Percentiles rank a stretch among this genome's conserved stretches.
phyloP scores from a whole-genome alignment of 2,329 filamentous ascomycete species.

The Alternaria hordeiaustralica region DNA sequence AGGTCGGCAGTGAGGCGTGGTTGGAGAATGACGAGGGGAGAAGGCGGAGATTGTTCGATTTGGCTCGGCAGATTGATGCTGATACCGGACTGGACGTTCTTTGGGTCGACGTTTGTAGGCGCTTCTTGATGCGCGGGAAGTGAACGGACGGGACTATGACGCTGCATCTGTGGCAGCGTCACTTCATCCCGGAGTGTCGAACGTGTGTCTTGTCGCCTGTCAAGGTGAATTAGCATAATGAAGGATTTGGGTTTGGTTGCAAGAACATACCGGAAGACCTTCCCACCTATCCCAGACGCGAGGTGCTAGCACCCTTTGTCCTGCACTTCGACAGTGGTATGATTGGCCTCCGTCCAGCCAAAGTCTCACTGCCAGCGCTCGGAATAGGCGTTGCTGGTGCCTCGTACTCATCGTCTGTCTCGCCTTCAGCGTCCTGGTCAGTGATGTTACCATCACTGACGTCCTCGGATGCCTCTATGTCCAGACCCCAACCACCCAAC shows the following conservation, averaged over 20 bases:
- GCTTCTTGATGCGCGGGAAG: slow-evolving; percentile 26
- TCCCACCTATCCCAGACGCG: neutral
- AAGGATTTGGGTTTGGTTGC: neutral
- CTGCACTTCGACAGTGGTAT: neutral
- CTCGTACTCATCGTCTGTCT: neutral
- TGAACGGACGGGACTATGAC: slow-evolving; percentile 54
- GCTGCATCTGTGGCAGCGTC: neutral
- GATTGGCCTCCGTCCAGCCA: neutral
- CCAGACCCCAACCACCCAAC: neutral
- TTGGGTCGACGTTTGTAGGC: slow-evolving; percentile 21
- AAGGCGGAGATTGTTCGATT: slow-evolving; percentile 13
- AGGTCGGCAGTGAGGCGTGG: slow-evolving; percentile 15
- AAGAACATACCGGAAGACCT: neutral
- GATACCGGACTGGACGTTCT: slow-evolving; percentile 19
- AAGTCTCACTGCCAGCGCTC: neutral
- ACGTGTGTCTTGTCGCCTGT: neutral
- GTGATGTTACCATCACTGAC: neutral
- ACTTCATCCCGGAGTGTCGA: neutral
- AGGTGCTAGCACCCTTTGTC: neutral
- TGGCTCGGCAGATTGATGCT: slow-evolving; percentile 13
- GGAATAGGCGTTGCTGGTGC: neutral
- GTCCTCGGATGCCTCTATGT: neutral
- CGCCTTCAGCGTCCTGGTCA: slow-evolving; percentile 1
- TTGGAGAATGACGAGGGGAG: slow-evolving; percentile 7
- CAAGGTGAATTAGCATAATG: neutral